Percentiles rank a stretch among this genome's conserved stretches.
These are phyloP conservation scores for Schoenoplectus tabernaemontani DNA, from an alignment of 202 grass and related monocot genomes.

Conservation along the genomic window DNA sequence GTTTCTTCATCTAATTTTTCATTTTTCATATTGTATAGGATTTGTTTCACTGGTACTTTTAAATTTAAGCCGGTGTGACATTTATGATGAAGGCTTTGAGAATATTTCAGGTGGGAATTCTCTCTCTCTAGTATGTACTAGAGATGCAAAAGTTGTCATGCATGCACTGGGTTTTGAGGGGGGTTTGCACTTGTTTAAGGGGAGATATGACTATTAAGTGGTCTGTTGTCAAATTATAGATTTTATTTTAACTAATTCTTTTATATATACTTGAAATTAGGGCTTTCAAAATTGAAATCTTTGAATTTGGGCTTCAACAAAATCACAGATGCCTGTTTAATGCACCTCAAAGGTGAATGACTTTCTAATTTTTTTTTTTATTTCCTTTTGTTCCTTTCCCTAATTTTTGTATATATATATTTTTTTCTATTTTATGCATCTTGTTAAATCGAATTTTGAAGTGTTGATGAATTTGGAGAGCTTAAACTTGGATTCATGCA, in stretches of 20 bases:
- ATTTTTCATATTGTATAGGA: slow-evolving; percentile 42
- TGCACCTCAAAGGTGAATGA: slow-evolving; percentile 66
- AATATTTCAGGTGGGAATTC: slow-evolving; percentile 53
- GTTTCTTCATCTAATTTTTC: not conserved
- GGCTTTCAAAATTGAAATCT: slow-evolving; percentile 31
- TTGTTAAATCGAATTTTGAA: slow-evolving; percentile 31
- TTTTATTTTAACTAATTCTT: slow-evolving; percentile 10
- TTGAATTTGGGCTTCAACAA: slow-evolving; percentile 85
- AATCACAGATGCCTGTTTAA: slow-evolving; percentile 72
- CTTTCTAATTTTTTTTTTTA: not conserved
- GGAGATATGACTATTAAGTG: not conserved
- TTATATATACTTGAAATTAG: slow-evolving; percentile 11
- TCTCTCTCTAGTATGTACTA: not conserved
- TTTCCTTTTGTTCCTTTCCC: not conserved
- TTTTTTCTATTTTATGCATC: not conserved
- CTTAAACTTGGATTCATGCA: slow-evolving; percentile 97
- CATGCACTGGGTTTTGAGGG: too few relatives aligned
- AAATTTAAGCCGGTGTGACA: slow-evolving; percentile 74
- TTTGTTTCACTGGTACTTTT: slow-evolving; percentile 53
- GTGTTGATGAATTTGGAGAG: slow-evolving; percentile 77
- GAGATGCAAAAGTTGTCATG: not conserved
- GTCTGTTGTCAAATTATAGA: slow-evolving; percentile 32
- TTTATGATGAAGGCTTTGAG: slow-evolving; percentile 74
- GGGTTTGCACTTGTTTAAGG: not conserved
- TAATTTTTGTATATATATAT: not conserved